Conservation (phyloP, 2,329 filamentous ascomycete species). For the Fusarium sp. region DNA sequence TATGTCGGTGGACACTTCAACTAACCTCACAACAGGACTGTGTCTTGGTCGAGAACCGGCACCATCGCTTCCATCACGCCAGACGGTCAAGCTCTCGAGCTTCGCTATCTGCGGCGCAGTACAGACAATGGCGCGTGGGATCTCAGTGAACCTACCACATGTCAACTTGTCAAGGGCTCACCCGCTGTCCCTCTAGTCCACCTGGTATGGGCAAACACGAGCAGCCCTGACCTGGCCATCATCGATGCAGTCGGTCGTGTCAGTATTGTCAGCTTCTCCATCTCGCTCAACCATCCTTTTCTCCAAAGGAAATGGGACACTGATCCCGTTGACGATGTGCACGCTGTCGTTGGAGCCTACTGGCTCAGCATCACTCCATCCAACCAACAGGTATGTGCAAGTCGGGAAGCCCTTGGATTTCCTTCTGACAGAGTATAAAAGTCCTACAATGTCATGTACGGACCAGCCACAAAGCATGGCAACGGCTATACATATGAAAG, state of each 20-base stretch:
- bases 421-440: slow-evolving; percentile 20
- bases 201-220: slow-evolving; percentile 81
- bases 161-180: slow-evolving; percentile 71
- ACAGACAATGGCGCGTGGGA: slow-evolving; percentile 79
- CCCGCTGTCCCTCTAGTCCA: slow-evolving; percentile 79
- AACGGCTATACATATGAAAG: slow-evolving; percentile 77
- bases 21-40: slow-evolving; percentile 65
- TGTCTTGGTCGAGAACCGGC: slow-evolving; percentile 90
- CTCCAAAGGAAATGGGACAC: slow-evolving; percentile 70
- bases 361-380: slow-evolving; percentile 78
- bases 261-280: slow-evolving; percentile 77
- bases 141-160: slow-evolving; percentile 77
- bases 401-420: not conserved
- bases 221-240: slow-evolving; percentile 83
- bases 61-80: slow-evolving; percentile 84
- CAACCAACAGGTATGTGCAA: slow-evolving; percentile 52
- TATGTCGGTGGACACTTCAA: not conserved
- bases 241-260: slow-evolving; percentile 84
- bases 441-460: slow-evolving; percentile 62
- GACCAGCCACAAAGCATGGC: slow-evolving; percentile 73
- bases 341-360: slow-evolving; percentile 83
- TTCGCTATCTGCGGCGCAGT: slow-evolving; percentile 78
- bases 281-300: slow-evolving; percentile 79
- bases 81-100: slow-evolving; percentile 77
- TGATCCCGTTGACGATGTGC: slow-evolving; percentile 80